Evolutionary conservation across 2,329 filamentous ascomycete species (phyloP), one percentile per base, ranked within the genome.

Genomic region (Diplodia corticola): DNA sequence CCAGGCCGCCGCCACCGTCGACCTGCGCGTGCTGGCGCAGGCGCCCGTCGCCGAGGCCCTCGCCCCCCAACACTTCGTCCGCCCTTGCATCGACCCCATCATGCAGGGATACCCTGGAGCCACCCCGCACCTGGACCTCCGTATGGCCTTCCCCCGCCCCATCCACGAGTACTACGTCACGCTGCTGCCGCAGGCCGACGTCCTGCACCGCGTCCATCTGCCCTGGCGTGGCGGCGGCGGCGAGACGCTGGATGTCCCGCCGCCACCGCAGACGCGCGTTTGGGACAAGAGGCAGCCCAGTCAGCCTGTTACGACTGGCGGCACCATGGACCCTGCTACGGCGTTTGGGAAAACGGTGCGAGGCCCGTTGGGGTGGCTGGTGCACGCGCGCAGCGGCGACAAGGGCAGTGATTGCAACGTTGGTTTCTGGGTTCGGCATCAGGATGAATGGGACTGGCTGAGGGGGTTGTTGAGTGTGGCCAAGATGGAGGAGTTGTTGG

Each of bases 1-100:
- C n/a, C 82, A 84, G 35, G 79, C 80, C 28, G 78, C 77, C 0
- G 82, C 82, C 0, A 85, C 83, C 0, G 82, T 84, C 0, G 81
- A 81, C 50, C 77, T 84, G 48, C 70, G 81, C 26, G 74, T 82
- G 55, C 78, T 84, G 69, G 78, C 71, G 35, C 81, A 88, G 69
- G 82, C 84, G 4, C 73, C 67, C 17, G 73, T 76, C 30, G 76
- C 79, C 17, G 72, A 70, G 46, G 70, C 73, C 22, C 68, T 78
- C 1, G 73, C 75, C 0, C 73, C 76, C 0, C 60, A 70, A 3
- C 79, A 75, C 33, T 82, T 83, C 68, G 74, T 78, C 17, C 70
- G 77, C 20, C 77, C 78, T 10, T 76, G 77, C 35, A 74, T 77
- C 51, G 80, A 82, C 65, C 73, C 76, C 35, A 79, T 80, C 59